phyloP scores from a whole-genome alignment of 805 yeast genomes.

The Myxozyma sirexii region DNA sequence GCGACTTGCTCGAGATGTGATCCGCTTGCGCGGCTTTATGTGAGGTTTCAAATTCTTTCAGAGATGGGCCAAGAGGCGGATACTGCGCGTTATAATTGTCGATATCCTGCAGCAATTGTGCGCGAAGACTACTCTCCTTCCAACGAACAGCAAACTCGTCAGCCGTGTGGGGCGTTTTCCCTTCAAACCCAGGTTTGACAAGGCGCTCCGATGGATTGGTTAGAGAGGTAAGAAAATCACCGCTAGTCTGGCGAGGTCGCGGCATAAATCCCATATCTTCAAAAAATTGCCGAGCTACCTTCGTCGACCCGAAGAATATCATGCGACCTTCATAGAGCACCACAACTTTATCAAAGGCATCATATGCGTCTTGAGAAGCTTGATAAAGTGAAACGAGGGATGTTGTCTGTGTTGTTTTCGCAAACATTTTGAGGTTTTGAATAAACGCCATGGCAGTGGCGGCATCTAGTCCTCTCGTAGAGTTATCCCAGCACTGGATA shows the following conservation, averaged over 20 bases:
- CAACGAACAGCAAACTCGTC: slow-evolving; percentile 48
- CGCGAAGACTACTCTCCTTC: slow-evolving; percentile 51
- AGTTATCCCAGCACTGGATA: slow-evolving; percentile 65
- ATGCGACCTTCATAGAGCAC: slow-evolving; percentile 60
- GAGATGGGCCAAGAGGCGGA: slow-evolving; percentile 37
- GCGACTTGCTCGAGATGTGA: slow-evolving; percentile 46
- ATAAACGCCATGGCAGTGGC: slow-evolving; percentile 70
- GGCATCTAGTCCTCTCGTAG: slow-evolving; percentile 72
- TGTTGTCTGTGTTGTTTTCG: slow-evolving; percentile 52
- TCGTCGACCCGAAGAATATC: slow-evolving; percentile 55
- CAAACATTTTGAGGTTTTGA: slow-evolving; percentile 58
- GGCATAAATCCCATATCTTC: slow-evolving; percentile 58
- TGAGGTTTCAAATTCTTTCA: slow-evolving; percentile 37
- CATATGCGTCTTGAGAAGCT: slow-evolving; percentile 59
- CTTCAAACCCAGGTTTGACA: slow-evolving; percentile 48
- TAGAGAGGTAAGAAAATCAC: slow-evolving; percentile 31
- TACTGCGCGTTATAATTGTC: slow-evolving; percentile 42
- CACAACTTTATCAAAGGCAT: slow-evolving; percentile 56
- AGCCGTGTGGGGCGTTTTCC: slow-evolving; percentile 54
- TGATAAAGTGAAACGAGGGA: slow-evolving; percentile 66
- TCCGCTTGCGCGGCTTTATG: slow-evolving; percentile 46
- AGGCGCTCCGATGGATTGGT: slow-evolving; percentile 59
- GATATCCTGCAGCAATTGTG: slow-evolving; percentile 48
- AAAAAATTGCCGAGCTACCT: slow-evolving; percentile 53
- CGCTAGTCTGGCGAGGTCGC: slow-evolving; percentile 61